These are phyloP conservation scores for Sclerotinia subarctica DNA, from an alignment of 2,329 filamentous ascomycete genomes.

Conservation along the genomic window DNA sequence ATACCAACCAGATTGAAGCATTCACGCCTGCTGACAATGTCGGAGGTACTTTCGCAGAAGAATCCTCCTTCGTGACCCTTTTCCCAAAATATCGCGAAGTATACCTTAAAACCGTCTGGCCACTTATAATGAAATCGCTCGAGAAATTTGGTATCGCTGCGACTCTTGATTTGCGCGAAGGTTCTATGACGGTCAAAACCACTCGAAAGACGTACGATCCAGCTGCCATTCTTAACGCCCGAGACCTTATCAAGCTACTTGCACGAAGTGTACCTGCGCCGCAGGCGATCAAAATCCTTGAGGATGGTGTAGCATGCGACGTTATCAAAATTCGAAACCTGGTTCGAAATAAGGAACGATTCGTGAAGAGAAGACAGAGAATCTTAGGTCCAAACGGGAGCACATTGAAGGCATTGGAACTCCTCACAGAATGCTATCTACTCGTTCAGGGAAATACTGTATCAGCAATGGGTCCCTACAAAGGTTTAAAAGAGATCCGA, in stretches of 20 bases:
- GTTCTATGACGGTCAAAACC: slow-evolving; percentile 94
- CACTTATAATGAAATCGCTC: slow-evolving; percentile 79
- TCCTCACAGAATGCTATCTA: slow-evolving; percentile 88
- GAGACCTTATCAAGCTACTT: slow-evolving; percentile 90
- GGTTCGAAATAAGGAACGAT: slow-evolving; percentile 90
- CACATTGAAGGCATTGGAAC: slow-evolving; percentile 89
- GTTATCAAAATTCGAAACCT: slow-evolving; percentile 93
- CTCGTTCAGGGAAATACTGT: slow-evolving; percentile 97
- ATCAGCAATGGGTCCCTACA: slow-evolving; percentile 85
- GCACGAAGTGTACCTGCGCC: slow-evolving; percentile 88
- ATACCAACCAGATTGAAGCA: slow-evolving; percentile 58
- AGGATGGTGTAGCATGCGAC: slow-evolving; percentile 88
- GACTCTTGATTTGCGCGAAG: slow-evolving; percentile 89
- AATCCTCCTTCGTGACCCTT: slow-evolving; percentile 81
- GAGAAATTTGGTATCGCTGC: slow-evolving; percentile 88
- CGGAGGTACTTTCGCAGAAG: slow-evolving; percentile 83
- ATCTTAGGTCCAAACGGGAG: slow-evolving; percentile 89
- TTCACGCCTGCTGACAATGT: slow-evolving; percentile 85
- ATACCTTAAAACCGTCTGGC: slow-evolving; percentile 91
- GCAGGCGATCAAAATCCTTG: slow-evolving; percentile 89
- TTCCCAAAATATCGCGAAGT: slow-evolving; percentile 97
- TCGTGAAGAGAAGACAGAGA: slow-evolving; percentile 89
- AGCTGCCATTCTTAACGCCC: slow-evolving; percentile 85
- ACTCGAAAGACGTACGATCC: slow-evolving; percentile 90
- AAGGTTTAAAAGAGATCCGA: slow-evolving; percentile 88